Evolutionary conservation across 78 protist species (phyloP), one percentile per base, ranked within the genome.

Genomic region (Cavenderia fasciculata): DNA sequence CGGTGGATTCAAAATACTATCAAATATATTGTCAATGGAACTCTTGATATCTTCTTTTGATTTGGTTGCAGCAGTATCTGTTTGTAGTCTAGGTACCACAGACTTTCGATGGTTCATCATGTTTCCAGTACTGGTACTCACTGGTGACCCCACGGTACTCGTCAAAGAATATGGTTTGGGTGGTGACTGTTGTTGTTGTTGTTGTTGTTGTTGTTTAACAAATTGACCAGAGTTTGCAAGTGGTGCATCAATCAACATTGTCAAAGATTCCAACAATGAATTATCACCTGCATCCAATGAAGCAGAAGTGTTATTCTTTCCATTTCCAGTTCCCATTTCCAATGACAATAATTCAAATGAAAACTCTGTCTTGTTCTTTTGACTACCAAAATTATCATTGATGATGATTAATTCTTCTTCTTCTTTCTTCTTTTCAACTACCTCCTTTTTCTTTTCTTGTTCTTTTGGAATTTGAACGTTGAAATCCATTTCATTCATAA

Each of bases 11-110:
- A 63, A 21, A 6, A 63, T 63, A 40, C 38, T 36, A n/a, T 63
- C 72, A 63, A 63, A 63, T 43, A 63, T 63, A 40, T 63, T n/a
- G 25, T 63, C 72, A 34, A 63, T 63, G 47, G 72, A 33, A 36
- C 47, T 63, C 27, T 40, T 40, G 72, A 34, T 14, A 49, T 18
- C 54, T 18, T 49, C 14, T 12, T 49, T 49, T 49, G 54, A 14
- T 49, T 12, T 14, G 54, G 14, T 14, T 12, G 27, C 54, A 49
- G 27, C 54, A 14, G 27, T 14, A 14, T 49, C 14, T 12, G 54
- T 14, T 12, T 18, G 27, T 12, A 14, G 12, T 12, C 14, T 49
- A 18, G 14, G 54, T 49, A 18, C 27, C 27, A 14, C 54, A 12
- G 54, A 49, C 54, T 12, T 49, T 14, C 12, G 54, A 12, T 49